Base-by-base conservation (phyloP, 2,329 filamentous ascomycete species). In the Pyrenochaeta sp. region DNA sequence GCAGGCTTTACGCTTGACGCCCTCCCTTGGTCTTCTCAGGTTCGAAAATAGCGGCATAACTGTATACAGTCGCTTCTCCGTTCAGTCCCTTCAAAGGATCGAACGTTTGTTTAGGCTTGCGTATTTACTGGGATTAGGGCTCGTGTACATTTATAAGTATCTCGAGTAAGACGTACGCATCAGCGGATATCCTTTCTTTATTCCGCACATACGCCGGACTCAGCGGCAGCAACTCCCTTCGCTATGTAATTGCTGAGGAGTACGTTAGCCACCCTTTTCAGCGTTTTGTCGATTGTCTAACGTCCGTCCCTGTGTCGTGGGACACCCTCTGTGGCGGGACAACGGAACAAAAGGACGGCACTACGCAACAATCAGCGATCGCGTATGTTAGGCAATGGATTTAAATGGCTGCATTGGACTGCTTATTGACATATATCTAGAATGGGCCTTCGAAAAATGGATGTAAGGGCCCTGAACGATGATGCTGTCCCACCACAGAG, bases 31-130 rank as follows among this genome's bases (percentile, higher is more conserved):
- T 11, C 4, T 27, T 27, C 24, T 27, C 24, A 27, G 24, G 24
- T 27, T 27, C 24, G 24, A 27, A 27, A 27, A 27, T 27, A 27
- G 24, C 24, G 24, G 24, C 24, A 27, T 27, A 27, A 27, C 24
- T 5, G 24, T 27, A 27, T 27, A 13, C 24, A 27, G 24, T 27
- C 24, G 24, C 24, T 27, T 27, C 24, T 27, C 4, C 24, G 24
- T 27, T 27, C 24, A 27, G 24, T 27, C 24, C 9, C 24, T 27
- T 27, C 24, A 27, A 27, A 27, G 24, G 14, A 27, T 27, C 24
- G 24, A 27, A 27, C 24, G 24, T 27, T 27, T 27, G 24, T 27
- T 10, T 27, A 27, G 24, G 24, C 24, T 27, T 27, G 24, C 24
- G 9, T 27, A 13, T 27, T 5, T 27, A 5, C 24, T 27, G 14